A percentile compares a stretch with the other conserved stretches of the same genome.
phyloP scores from a whole-genome alignment of 106 monocot species.

The Triglochin maritima region DNA sequence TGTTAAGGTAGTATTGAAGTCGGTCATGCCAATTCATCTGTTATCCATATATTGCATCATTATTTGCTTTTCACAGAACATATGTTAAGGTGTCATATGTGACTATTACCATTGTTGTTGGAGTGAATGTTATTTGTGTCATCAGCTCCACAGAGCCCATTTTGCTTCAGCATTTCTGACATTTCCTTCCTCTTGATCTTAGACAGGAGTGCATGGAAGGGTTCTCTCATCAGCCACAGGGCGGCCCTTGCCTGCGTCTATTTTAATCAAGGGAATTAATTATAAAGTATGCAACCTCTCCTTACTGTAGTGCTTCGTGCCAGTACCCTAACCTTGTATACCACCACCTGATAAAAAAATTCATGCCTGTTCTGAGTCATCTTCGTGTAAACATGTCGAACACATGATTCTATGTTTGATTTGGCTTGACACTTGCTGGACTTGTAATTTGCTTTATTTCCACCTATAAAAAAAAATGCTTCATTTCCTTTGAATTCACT shows the following conservation, averaged over 20 bases:
- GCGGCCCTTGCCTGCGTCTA: conserved; percentile 61
- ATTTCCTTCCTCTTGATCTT: neutral
- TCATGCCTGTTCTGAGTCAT: neutral
- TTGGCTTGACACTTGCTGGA: neutral
- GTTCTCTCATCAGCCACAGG: conserved; percentile 67
- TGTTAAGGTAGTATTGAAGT: conserved; percentile 45
- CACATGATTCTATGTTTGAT: neutral
- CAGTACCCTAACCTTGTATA: neutral
- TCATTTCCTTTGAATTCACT: neutral
- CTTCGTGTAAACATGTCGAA: neutral
- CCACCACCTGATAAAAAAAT: neutral
- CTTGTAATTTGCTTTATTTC: too few relatives aligned
- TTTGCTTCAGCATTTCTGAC: too few relatives aligned
- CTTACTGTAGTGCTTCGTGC: neutral
- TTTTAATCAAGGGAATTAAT: conserved; percentile 60
- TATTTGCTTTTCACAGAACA: too few relatives aligned
- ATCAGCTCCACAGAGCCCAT: neutral
- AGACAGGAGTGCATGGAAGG: conserved; percentile 89
- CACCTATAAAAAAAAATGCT: neutral
- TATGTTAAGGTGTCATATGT: too few relatives aligned
- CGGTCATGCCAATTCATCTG: neutral
- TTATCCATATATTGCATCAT: neutral
- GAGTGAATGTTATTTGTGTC: neutral
- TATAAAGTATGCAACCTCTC: conserved; percentile 35
- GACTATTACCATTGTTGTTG: too few relatives aligned